Percentiles rank a stretch among this genome's conserved stretches.
These are phyloP conservation scores for Helianthus tuberosus DNA, from an alignment of 129 eudicot species.

Conservation along the genomic window DNA sequence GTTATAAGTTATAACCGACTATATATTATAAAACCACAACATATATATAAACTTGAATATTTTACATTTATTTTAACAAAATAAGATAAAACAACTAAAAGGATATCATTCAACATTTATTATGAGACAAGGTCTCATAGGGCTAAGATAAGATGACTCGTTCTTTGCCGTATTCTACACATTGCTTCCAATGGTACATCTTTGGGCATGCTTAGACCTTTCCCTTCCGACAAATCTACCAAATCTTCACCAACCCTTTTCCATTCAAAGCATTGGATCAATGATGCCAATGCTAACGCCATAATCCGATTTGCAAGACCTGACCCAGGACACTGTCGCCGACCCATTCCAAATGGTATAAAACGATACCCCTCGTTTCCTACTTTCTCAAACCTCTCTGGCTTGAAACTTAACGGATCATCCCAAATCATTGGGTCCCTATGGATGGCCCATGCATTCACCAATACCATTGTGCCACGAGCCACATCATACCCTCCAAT, in stretches of 20 bases:
- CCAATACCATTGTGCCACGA: slow-evolving; percentile 40
- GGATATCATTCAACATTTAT: background rate
- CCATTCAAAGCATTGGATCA: slow-evolving; percentile 49
- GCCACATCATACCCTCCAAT: slow-evolving; percentile 40
- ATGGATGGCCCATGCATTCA: slow-evolving; percentile 26
- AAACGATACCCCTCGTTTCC: slow-evolving; percentile 24
- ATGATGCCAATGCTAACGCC: slow-evolving; percentile 24
- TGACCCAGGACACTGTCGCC: slow-evolving; percentile 39
- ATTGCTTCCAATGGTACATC: slow-evolving; percentile 40
- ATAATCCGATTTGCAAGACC: slow-evolving; percentile 35
- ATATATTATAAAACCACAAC: no score
- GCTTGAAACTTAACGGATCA: slow-evolving; percentile 6
- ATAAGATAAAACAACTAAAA: background rate
- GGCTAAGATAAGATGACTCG: slow-evolving; percentile 28
- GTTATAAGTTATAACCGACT: no score
- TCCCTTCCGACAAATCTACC: slow-evolving; percentile 31
- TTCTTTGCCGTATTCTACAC: slow-evolving; percentile 28
- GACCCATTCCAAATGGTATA: slow-evolving; percentile 40
- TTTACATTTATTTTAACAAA: no score
- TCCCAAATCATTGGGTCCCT: slow-evolving; percentile 12
- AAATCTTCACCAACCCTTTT: slow-evolving; percentile 33
- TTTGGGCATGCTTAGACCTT: slow-evolving; percentile 45
- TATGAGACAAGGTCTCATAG: background rate
- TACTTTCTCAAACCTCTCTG: slow-evolving; percentile 30
- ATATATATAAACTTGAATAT: no score